Percentiles rank a stretch among this genome's conserved stretches.
Evolutionary conservation across 768 basidiomycete genomes (phyloP).

Genomic region (Lactarius sp.): DNA sequence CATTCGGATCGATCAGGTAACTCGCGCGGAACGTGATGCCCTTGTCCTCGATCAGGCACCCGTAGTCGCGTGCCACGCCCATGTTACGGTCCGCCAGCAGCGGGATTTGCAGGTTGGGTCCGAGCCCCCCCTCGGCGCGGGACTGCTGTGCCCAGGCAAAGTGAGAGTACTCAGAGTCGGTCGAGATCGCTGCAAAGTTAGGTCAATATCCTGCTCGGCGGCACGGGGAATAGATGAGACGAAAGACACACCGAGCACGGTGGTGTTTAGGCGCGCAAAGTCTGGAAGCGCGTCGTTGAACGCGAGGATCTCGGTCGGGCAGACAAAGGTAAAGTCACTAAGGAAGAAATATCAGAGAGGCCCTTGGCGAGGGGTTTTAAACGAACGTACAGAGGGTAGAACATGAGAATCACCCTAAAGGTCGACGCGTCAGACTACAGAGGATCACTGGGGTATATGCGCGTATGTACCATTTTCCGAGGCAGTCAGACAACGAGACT

Average conservation of each 20-base stretch:
- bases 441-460: conserved; percentile 2
- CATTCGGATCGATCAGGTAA: conserved; percentile 85
- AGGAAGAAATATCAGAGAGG: background rate
- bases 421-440: conserved; percentile 1
- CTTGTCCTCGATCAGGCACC: conserved; percentile 81
- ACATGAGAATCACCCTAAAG: conserved; percentile 83
- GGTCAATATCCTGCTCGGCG: background rate
- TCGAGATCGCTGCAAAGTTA: conserved; percentile 57
- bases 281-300: conserved; percentile 83
- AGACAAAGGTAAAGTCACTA: conserved; percentile 86
- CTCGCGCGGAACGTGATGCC: conserved; percentile 85
- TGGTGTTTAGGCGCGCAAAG: conserved; percentile 69
- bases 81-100: conserved; percentile 76
- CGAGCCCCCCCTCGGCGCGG: conserved; percentile 84
- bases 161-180: conserved; percentile 86
- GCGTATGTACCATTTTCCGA: conserved; percentile 70
- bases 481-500: conserved; percentile 63
- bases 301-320: conserved; percentile 94
- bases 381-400: conserved; percentile 83
- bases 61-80: conserved; percentile 79
- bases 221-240: background rate
- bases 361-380: background rate
- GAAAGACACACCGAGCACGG: conserved; percentile 59
- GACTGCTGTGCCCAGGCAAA: conserved; percentile 81
- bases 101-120: conserved; percentile 81